Evolutionary conservation across 306 rosid genomes (phyloP), one percentile per base, ranked within the genome.

Genomic region (Ammopiptanthus mongolicus): DNA sequence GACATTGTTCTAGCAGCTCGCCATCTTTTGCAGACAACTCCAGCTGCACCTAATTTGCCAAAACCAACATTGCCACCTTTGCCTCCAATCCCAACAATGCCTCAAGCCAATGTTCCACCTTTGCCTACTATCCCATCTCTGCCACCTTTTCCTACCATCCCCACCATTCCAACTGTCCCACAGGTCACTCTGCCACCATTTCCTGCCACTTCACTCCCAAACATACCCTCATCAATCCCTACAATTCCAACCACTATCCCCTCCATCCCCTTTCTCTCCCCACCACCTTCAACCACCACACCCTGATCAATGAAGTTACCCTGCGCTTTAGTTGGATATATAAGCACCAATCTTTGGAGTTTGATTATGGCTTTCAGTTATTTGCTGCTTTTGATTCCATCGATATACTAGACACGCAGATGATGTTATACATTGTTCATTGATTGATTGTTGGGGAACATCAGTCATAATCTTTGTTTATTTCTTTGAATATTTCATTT

Each of bases 251-350:
- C 9, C 34, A 47, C 21, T 15, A 17, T 84, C 42, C 73, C 84
- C 46, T 18, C 83, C 4, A 17, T 80, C 17, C 82, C 87, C 4
- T 80, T 77, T 76, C 19, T 76, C 19, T 65, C 87, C 21, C 87
- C 87, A 76, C 87, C 87, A 74, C 87, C 85, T 59, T 59, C 87
- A 76, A 13, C 78, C 61, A n/a, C 73, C 52, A 71, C 14, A 37
- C 82, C 82, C 4, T 80, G 51, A n/a, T n/a, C n/a, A 83, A 65
- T 17, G 2, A 22, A 34, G 29, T 12, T 18, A 28, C 14, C 29
- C 28, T 28, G 22, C 25, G 4, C 1, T 14, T 29, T 25, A 5
- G 41, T 58, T 58, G 65, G 36, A 58, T 55, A 47, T 14, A 14
- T 47, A 55, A 23, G 41, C 41, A 58, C 39, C 13, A n/a, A 13